Conservation (phyloP, 257 asterid genomes). For the Solanum paucissectum region DNA sequence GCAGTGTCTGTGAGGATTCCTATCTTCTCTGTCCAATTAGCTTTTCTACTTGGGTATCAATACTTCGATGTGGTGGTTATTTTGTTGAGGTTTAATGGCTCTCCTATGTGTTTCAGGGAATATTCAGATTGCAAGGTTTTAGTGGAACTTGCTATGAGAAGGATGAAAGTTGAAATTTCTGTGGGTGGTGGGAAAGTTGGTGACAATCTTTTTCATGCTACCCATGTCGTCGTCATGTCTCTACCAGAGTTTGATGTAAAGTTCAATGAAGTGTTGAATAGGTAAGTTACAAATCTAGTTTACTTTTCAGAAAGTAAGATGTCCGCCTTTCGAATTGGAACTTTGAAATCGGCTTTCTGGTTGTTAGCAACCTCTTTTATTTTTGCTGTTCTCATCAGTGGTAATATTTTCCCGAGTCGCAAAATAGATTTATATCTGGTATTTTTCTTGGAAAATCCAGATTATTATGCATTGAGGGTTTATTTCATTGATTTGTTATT, state of each 20-base stretch:
- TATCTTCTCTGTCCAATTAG: constrained; percentile 3
- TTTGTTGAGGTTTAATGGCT: constrained; percentile 5
- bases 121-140: constrained; percentile 39
- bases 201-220: constrained; percentile 48
- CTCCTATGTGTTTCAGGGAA: constrained; percentile 22
- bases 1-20: constrained; percentile 34
- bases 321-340: background rate
- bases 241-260: constrained; percentile 30
- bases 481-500: background rate
- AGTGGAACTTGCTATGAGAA: constrained; percentile 50
- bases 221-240: constrained; percentile 63
- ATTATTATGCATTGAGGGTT: background rate
- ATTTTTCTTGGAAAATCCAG: background rate
- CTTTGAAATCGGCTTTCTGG: background rate
- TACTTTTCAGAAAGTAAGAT: background rate
- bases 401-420: background rate
- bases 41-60: background rate
- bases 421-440: background rate
- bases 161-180: constrained; percentile 76
- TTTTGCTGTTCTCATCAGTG: background rate
- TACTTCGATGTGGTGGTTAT: constrained; percentile 1
- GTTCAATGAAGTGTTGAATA: constrained; percentile 31
- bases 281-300: constrained; percentile 34
- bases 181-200: constrained; percentile 60
- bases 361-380: background rate